phyloP scores from a whole-genome alignment of 2,329 filamentous ascomycete genomes.

The Akanthomyces uredinophilus region DNA sequence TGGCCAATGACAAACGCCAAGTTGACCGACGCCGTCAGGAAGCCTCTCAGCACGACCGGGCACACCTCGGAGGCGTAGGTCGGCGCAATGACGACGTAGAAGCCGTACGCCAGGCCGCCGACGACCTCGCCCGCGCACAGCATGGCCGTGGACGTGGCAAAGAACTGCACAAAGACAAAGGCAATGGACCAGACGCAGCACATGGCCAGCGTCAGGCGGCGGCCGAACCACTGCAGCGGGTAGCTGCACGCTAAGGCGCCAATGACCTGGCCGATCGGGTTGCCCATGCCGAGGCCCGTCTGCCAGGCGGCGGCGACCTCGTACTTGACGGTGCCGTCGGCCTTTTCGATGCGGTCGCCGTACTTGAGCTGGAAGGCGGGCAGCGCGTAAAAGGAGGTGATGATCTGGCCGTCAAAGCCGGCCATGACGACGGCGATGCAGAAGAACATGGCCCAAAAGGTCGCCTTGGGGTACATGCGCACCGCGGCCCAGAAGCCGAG shows the following conservation, averaged over 20 bases:
- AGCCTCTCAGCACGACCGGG: conserved; percentile 51
- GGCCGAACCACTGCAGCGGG: conserved; percentile 35
- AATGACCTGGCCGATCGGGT: conserved; percentile 41
- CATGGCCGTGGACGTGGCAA: conserved; percentile 48
- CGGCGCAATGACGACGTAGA: conserved; percentile 53
- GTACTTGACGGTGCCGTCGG: conserved; percentile 39
- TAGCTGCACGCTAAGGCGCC: conserved; percentile 32
- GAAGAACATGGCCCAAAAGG: conserved; percentile 27
- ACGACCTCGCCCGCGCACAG: conserved; percentile 58
- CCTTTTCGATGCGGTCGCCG: conserved; percentile 21
- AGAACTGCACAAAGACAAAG: conserved; percentile 60
- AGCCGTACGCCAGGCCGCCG: conserved; percentile 55
- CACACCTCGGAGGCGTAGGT: conserved; percentile 59
- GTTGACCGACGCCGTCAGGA: conserved; percentile 56
- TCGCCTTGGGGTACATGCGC: conserved; percentile 34
- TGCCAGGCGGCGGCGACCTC: conserved; percentile 46
- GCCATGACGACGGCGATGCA: conserved; percentile 28
- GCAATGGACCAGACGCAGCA: conserved; percentile 42
- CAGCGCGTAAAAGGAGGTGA: conserved; percentile 35
- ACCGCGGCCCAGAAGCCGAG: conserved; percentile 26
- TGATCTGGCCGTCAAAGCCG: conserved; percentile 32
- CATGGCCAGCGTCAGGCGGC: conserved; percentile 39
- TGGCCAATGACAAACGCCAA: conserved; percentile 60
- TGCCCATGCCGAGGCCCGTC: conserved; percentile 40
- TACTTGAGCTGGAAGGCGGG: conserved; percentile 29